Base-by-base conservation (phyloP, 768 basidiomycete species). In the Gloeostereum incarnatum region DNA sequence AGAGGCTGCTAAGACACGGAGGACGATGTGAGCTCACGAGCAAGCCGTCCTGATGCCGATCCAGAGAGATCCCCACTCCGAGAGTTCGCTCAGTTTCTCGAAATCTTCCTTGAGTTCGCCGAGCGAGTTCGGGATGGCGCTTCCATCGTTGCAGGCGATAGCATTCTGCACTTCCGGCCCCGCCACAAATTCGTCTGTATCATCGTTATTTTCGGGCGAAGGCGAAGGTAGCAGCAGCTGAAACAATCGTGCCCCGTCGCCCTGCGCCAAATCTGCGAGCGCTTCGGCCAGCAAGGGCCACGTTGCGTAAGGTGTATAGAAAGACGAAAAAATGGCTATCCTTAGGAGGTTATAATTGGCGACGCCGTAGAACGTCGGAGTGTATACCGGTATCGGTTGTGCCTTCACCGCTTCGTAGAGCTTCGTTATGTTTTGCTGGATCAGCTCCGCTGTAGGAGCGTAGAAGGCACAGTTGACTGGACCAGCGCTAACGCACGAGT, bases 231-330 rank as follows among this genome's bases (percentile, higher is more conserved):
- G 35, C 14, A 27, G 24, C 9, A 8, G 31, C 13, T 33, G 30
- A 22, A 8, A 45, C 50, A 8, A 53, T 38, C n/a, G 42, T 34
- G 41, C 38, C 6, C 48, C 55, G 40, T 59, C 45, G 14, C 57
- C 57, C 6, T 31, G 34, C 25, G 55, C 49, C 2, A 56, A 48
- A 19, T 47, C 49, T 14, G 53, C 49, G 19, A 59, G 45, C 2
- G 40, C 51, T 25, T 39, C 30, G 4, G 49, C 51, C 2, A 56
- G 41, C 6, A 25, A 14, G n/a, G 43, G 40, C 34, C 42, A 51
- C 18, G 38, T 13, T n/a, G 20, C 39, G 36, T 49, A 50, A n/a
- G 55, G 56, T 4, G 42, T 27, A 39, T 54, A 57, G 19, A 59
- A 47, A 6, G 43, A 9, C 2, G 26, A 17, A 41, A 53, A 53